These are phyloP conservation scores for Sequoia sempervirens DNA, from an alignment of 75 land plant genomes.

Conservation along the genomic window DNA sequence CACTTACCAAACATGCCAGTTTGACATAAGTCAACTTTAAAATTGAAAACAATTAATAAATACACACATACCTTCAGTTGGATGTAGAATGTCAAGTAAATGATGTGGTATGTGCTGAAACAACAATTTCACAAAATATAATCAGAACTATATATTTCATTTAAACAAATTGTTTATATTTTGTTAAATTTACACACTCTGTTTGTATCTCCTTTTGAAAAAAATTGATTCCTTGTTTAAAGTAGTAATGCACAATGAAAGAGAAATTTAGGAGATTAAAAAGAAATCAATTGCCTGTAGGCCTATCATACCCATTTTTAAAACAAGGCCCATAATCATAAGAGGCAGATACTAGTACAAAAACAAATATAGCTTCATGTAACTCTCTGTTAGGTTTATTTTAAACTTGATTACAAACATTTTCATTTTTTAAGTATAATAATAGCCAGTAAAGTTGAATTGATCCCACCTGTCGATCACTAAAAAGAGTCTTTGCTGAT, in stretches of 20 bases:
- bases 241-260: background rate
- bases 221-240: background rate
- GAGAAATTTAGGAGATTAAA: background rate
- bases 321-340: background rate
- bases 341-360: background rate
- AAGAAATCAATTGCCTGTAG: background rate
- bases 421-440: background rate
- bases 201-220: background rate
- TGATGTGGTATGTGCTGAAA: constrained; percentile 40
- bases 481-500: constrained; percentile 69
- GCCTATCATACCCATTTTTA: background rate
- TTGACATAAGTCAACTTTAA: background rate
- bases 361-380: background rate
- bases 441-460: background rate
- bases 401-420: background rate
- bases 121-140: background rate
- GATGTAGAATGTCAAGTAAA: constrained; percentile 63
- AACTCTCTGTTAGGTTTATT: background rate
- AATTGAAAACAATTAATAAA: background rate
- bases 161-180: background rate
- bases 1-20: background rate
- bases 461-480: constrained; percentile 10
- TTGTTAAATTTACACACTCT: background rate
- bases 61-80: constrained; percentile 46
- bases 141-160: background rate